A percentile compares a stretch with the other conserved stretches of the same genome.
Evolutionary conservation across 2,329 filamentous ascomycete species (phyloP).

Genomic region (Fusarium secorum): DNA sequence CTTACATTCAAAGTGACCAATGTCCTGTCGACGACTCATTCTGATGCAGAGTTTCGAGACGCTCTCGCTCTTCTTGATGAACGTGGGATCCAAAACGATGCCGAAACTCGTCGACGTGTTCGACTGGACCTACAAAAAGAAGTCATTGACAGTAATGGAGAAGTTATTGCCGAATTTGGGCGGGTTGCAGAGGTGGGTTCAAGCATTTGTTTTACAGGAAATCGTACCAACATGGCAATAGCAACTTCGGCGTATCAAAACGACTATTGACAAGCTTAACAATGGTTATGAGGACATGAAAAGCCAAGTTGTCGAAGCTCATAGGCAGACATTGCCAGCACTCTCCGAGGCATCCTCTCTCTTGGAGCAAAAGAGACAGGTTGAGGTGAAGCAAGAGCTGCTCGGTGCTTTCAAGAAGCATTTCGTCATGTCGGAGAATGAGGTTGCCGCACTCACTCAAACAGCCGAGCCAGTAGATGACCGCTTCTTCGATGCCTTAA

Average conservation of each 20-base stretch:
- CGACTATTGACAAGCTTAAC: slow-evolving; percentile 80
- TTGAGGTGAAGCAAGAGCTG: slow-evolving; percentile 82
- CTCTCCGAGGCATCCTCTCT: slow-evolving; percentile 80
- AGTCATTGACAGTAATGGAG: slow-evolving; percentile 90
- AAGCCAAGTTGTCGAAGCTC: slow-evolving; percentile 76
- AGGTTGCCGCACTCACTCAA: slow-evolving; percentile 77
- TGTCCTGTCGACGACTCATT: slow-evolving; percentile 90
- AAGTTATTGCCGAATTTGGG: slow-evolving; percentile 88
- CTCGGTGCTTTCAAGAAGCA: slow-evolving; percentile 80
- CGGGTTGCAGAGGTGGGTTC: slow-evolving; percentile 80
- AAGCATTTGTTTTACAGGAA: not conserved
- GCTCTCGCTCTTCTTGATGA: slow-evolving; percentile 80
- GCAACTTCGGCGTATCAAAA: slow-evolving; percentile 87
- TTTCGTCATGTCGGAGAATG: slow-evolving; percentile 85
- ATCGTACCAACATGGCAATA: slow-evolving; percentile 51
- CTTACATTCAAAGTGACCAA: slow-evolving; percentile 83
- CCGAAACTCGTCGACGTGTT: slow-evolving; percentile 79
- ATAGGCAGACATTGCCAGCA: slow-evolving; percentile 75
- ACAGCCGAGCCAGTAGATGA: slow-evolving; percentile 85
- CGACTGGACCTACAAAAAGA: slow-evolving; percentile 88
- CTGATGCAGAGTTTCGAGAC: slow-evolving; percentile 90
- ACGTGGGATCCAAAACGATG: slow-evolving; percentile 74
- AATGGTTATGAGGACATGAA: slow-evolving; percentile 83
- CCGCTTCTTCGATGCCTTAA: slow-evolving; percentile 79
- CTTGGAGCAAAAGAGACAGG: slow-evolving; percentile 74